phyloP scores from a whole-genome alignment of 2,329 filamentous ascomycete species.

The Fusarium sp. region DNA sequence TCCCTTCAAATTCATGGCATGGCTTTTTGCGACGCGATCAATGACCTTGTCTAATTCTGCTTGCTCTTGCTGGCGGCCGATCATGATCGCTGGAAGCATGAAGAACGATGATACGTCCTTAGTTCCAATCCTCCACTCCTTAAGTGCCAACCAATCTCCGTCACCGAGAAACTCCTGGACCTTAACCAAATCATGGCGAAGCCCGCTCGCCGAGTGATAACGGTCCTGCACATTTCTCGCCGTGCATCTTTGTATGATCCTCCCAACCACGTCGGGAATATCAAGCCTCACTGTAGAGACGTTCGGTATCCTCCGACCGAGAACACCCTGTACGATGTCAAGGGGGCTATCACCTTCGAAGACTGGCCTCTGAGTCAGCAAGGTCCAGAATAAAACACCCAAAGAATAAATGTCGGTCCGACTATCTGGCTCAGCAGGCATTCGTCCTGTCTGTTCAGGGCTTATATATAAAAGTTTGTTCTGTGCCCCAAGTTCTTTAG shows the following conservation, averaged over 20 bases:
- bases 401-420: conserved; percentile 94
- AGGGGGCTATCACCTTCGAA: conserved; percentile 83
- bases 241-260: conserved; percentile 90
- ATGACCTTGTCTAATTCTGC: conserved; percentile 76
- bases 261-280: conserved; percentile 81
- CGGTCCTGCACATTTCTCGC: conserved; percentile 86
- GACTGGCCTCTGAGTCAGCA: conserved; percentile 80
- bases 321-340: conserved; percentile 89
- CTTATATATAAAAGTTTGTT: conserved; percentile 92
- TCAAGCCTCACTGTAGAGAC: conserved; percentile 82
- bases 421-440: conserved; percentile 90
- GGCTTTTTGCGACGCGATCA: conserved; percentile 75
- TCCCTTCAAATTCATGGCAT: conserved; percentile 57
- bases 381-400: conserved; percentile 87
- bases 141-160: conserved; percentile 75
- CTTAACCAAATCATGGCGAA: conserved; percentile 80
- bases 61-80: conserved; percentile 79
- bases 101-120: conserved; percentile 94
- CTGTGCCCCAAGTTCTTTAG: conserved; percentile 83
- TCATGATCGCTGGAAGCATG: conserved; percentile 80
- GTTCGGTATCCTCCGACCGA: conserved; percentile 79
- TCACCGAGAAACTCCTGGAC: conserved; percentile 78
- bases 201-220: conserved; percentile 87
- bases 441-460: conserved; percentile 91
- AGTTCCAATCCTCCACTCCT: conserved; percentile 78